Base-by-base conservation (phyloP, 2,329 filamentous ascomycete species). In the Fusarium metavorans region DNA sequence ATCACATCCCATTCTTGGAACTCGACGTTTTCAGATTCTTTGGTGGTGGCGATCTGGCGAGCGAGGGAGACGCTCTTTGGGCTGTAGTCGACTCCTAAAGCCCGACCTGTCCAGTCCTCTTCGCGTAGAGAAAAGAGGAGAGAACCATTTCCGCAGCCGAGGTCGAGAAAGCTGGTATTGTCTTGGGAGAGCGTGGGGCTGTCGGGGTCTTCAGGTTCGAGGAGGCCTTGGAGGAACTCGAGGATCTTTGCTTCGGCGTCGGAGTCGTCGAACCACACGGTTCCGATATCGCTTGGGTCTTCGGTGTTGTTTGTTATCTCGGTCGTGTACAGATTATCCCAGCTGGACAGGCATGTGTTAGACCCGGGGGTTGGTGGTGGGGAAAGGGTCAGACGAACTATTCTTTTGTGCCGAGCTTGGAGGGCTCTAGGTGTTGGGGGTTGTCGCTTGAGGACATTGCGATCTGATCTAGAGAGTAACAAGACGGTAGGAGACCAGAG, bases 251-350 rank as follows among this genome's bases (percentile, higher is more conserved):
- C 88, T 80, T 98, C 94, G 71, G 97, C 97, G 80, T 93, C 91
- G 35, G 95, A 94, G 85, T 98, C 97, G 82, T 95, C 93, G 88
- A 99, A 99, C 97, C 97, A 99, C 78, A 97, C 92, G 34, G 95
- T 97, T 76, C 96, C 96, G 69, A 93, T 93, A 86, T 98, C 94
- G 66, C 89, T 84, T 11, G 94, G 91, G 84, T 97, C 91, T 72
- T 89, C 83, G 64, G 89, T 84, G 83, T 95, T 90, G 84, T 97
- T 96, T 70, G 85, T 82, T 63, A 95, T 87, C 83, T 97, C 93
- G 75, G 86, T 88, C 1, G 87, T 86, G 86, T 97, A 97, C 73
- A 94, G 90, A 23, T 84, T 85, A 82, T 96, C 92, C 93, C 93
- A 95, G 85, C 93, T 95, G 69, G 57, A 27, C 37, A 62, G 43